phyloP scores from a whole-genome alignment of 2,329 filamentous ascomycete genomes.

The Neonectria faginata region DNA sequence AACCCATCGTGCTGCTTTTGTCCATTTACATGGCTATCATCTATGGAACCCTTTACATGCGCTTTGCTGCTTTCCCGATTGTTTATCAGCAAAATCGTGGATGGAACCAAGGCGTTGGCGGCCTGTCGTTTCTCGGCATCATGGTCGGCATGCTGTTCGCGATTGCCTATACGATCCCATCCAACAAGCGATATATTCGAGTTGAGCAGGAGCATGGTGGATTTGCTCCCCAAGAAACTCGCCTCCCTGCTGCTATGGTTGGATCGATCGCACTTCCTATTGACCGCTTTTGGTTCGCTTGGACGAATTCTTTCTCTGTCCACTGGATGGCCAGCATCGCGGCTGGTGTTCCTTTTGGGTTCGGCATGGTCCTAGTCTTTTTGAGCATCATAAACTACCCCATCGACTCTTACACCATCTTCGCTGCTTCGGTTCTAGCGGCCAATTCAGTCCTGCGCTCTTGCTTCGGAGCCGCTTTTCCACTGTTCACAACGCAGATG shows the following conservation, averaged over 20 bases:
- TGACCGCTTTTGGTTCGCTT: conserved; percentile 70
- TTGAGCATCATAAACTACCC: conserved; percentile 70
- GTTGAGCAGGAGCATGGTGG: conserved; percentile 53
- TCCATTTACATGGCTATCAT: conserved; percentile 69
- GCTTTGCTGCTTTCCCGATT: conserved; percentile 62
- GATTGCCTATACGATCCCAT: conserved; percentile 59
- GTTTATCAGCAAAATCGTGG: conserved; percentile 66
- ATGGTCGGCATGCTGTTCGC: conserved; percentile 68
- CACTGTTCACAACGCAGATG: conserved; percentile 71
- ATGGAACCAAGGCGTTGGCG: conserved; percentile 64
- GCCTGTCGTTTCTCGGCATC: conserved; percentile 70
- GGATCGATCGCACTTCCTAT: conserved; percentile 66
- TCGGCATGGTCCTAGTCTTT: conserved; percentile 69
- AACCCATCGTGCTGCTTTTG: conserved; percentile 71
- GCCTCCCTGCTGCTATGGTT: conserved; percentile 67
- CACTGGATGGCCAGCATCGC: conserved; percentile 62
- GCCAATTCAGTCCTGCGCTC: conserved; percentile 69
- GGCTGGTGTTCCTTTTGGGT: conserved; percentile 58
- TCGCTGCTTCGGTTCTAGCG: conserved; percentile 68
- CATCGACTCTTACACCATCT: conserved; percentile 75
- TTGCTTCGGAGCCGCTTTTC: conserved; percentile 75
- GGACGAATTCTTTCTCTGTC: conserved; percentile 64
- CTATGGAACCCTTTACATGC: conserved; percentile 62
- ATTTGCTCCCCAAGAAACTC: conserved; percentile 68
- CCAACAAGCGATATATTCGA: conserved; percentile 61